These are phyloP conservation scores for Aureoboletus auriporus DNA, from an alignment of 768 basidiomycete species.

Conservation along the genomic window DNA sequence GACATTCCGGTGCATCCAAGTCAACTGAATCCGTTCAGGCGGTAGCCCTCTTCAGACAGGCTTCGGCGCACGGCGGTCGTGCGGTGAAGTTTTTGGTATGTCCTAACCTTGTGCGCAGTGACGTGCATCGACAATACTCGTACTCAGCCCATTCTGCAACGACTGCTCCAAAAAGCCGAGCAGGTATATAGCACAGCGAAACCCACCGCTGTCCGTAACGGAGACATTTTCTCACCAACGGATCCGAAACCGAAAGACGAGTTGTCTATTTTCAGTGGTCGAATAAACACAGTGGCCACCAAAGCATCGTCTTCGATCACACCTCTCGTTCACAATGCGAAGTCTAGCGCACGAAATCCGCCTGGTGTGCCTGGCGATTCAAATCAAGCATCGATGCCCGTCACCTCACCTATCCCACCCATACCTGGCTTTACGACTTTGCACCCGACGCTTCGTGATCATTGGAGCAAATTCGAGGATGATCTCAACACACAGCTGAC, in stretches of 20 bases:
- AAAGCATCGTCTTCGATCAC: slow-evolving; percentile 31
- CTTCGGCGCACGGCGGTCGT: slow-evolving; percentile 59
- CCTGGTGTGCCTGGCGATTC: slow-evolving; percentile 22
- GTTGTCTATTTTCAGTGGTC: slow-evolving; percentile 72
- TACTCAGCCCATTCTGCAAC: slow-evolving; percentile 58
- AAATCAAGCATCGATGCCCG: slow-evolving; percentile 27
- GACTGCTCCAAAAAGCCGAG: slow-evolving; percentile 60
- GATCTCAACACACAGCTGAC: slow-evolving; percentile 49
- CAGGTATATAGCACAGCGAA: slow-evolving; percentile 46
- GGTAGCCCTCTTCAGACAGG: slow-evolving; percentile 60
- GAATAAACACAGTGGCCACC: slow-evolving; percentile 59
- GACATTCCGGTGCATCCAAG: neutral
- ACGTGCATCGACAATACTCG: slow-evolving; percentile 1
- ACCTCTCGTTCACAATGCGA: slow-evolving; percentile 7
- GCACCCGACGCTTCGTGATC: slow-evolving; percentile 54
- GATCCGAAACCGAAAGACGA: slow-evolving; percentile 56
- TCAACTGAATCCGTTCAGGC: slow-evolving; percentile 30
- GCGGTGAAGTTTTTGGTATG: slow-evolving; percentile 67
- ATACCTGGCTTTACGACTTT: slow-evolving; percentile 38
- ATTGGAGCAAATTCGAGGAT: slow-evolving; percentile 54
- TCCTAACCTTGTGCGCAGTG: slow-evolving; percentile 1
- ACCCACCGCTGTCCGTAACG: slow-evolving; percentile 39
- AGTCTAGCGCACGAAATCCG: neutral
- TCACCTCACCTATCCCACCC: slow-evolving; percentile 25
- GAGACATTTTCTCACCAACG: slow-evolving; percentile 54